Evolutionary conservation across 495 filamentous ascomycete species (phyloP), one percentile per base, ranked within the genome.

Genomic region (Elasticomyces elasticus): DNA sequence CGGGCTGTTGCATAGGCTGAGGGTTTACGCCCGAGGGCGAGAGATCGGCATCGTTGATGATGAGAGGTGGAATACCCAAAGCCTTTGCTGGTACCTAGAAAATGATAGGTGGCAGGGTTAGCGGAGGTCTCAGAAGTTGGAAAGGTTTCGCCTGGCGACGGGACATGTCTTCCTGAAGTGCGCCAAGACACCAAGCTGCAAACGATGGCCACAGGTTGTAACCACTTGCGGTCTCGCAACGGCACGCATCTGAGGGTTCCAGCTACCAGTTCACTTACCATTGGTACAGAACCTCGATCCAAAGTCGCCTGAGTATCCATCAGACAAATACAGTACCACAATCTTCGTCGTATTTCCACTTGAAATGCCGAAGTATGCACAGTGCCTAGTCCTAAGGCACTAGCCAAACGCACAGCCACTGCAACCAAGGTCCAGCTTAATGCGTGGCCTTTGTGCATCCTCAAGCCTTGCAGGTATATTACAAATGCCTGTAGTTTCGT

Each of bases 391-490:
- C 26, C 23, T n/a, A 41, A 24, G n/a, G 49, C 49, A 17, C 27
- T 43, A 12, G 49, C 49, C 2, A 52, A 22, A 23, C 49, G 49
- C 5, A 52, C 49, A 19, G 49, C 49, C 12, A 38, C 33, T 13
- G 33, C 49, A 43, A 52, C 5, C 31, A 52, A 26, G 12, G 49
- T 52, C 49, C 49, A 52, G 23, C 17, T 52, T 22, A 38, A 35
- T 17, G 33, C 38, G 19, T 42, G 33, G n/a, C 35, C 27, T 24
- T 43, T 24, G 33, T 19, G n/a, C 17, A 28, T 24, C 49, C 49
- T 38, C 22, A 52, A 12, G n/a, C 17, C 49, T 22, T 52, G 23
- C 31, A 52, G 25, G 35, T 52, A 52, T n/a, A 52, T 52, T 15
- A 42, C 31, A 24, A 41, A 52, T 23, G 49, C 28, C 27, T 52